Base-by-base conservation (phyloP, 1,139 yeast genomes). In the Hanseniaspora uvarum region DNA sequence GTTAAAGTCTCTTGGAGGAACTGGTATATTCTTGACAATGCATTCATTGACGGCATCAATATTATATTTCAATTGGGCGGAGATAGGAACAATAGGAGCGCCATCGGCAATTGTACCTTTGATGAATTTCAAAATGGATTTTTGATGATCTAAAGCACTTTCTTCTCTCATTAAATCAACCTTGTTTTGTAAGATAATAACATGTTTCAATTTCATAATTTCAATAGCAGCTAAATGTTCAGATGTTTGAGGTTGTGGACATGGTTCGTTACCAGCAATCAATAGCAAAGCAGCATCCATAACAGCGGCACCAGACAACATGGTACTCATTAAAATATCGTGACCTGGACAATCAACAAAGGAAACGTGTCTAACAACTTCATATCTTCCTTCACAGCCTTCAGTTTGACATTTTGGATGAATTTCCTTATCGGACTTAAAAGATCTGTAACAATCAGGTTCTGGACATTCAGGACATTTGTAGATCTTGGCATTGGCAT, bases 301-400 rank as follows among this genome's bases (percentile, higher is more conserved):
- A 62, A 94, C 98, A 16, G 99, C 99, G 41, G 99, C 99, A 69
- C 99, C 99, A 51, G 97, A 89, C 80, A 94, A 83, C 99, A 94
- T 94, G 62, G 98, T 94, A 78, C 97, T 88, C 98, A 94, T 94
- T 70, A 94, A 83, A 76, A 94, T 92, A 77, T 94, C 99, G 86
- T 94, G 99, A 70, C 98, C 99, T 57, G 99, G 99, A 76, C 98
- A 94, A 76, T 94, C 99, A 58, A 94, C 98, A 65, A 94, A 94
- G 7, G 96, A 88, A 55, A 94, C 98, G 68, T 94, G 99, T 72
- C 99, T 87, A 51, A 88, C 81, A 61, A 94, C 77, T 65, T 80
- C 79, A 72, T 88, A 89, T 68, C 95, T 86, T 58, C 96, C 95
- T 56, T 76, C 74, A 68, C 89, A 83, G 14, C 94, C 95, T 58